Conservation (phyloP, 148 eudicot genomes). For the Amaranthus palmeri region DNA sequence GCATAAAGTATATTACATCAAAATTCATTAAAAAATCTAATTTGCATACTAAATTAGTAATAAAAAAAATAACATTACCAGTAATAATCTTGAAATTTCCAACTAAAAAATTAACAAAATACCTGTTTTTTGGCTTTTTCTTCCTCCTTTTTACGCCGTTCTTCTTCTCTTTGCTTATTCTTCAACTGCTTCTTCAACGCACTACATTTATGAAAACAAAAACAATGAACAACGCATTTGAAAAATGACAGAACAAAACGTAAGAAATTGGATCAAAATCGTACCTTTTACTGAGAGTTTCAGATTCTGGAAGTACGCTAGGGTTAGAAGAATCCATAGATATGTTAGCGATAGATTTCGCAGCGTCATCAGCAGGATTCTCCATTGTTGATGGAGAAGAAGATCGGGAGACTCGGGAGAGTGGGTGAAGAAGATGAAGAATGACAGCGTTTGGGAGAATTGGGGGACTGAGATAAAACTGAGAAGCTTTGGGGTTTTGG, state of each 20-base stretch:
- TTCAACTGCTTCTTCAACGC: constrained; percentile 48
- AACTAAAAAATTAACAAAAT: neutral
- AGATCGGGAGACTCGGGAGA: neutral
- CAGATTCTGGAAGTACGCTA: constrained; percentile 24
- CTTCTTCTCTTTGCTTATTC: constrained; percentile 56
- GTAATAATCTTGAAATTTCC: neutral
- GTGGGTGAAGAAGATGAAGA: neutral
- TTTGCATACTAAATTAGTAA: neutral
- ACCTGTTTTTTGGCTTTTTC: constrained; percentile 62
- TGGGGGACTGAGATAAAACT: neutral
- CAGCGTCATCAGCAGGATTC: constrained; percentile 24
- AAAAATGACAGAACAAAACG: neutral
- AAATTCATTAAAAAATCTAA: neutral
- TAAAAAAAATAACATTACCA: constrained; percentile 1
- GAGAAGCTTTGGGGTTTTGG: constrained; percentile 15
- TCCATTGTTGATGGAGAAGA: constrained; percentile 17
- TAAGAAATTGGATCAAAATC: neutral
- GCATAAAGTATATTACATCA: neutral
- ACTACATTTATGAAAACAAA: constrained; percentile 21
- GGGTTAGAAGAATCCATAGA: constrained; percentile 8
- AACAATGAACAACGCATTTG: neutral
- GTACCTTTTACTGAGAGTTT: constrained; percentile 37
- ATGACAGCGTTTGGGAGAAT: constrained; percentile 1
- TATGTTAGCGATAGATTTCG: constrained; percentile 17
- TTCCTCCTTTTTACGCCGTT: constrained; percentile 49